Percentiles rank a stretch among this genome's conserved stretches.
Conservation (phyloP, 768 basidiomycete species). For the Tricholoma furcatifolium region DNA sequence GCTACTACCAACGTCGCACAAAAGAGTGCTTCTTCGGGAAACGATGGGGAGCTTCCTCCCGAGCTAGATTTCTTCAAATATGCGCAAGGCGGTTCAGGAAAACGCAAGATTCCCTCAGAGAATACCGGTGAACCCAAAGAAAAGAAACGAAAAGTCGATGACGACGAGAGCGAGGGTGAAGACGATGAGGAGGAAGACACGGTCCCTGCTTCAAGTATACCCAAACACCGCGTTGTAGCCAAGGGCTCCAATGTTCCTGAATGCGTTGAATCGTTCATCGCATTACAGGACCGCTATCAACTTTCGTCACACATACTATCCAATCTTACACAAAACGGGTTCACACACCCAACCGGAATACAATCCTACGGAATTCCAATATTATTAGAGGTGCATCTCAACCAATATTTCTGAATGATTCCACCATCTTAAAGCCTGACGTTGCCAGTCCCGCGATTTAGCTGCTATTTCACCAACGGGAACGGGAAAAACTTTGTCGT, state of each 20-base stretch:
- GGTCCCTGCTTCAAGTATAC: constrained; percentile 20
- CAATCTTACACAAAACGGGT: constrained; percentile 63
- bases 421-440: neutral
- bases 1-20: neutral
- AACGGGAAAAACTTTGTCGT: constrained; percentile 94
- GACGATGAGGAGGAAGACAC: constrained; percentile 17
- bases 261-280: constrained; percentile 56
- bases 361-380: constrained; percentile 82
- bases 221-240: constrained; percentile 64
- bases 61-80: constrained; percentile 95
- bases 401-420: neutral
- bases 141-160: constrained; percentile 36
- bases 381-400: constrained; percentile 57
- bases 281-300: constrained; percentile 54
- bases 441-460: constrained; percentile 70
- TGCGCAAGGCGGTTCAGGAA: constrained; percentile 52
- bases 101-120: constrained; percentile 43
- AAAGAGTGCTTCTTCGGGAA: constrained; percentile 21
- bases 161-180: constrained; percentile 20
- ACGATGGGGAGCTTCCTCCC: constrained; percentile 54
- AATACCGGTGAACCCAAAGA: constrained; percentile 18
- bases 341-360: constrained; percentile 72
- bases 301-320: constrained; percentile 58
- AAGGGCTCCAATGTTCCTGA: constrained; percentile 74
- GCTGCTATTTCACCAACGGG: constrained; percentile 97